A percentile compares a stretch with the other conserved stretches of the same genome.
phyloP scores from a whole-genome alignment of 257 asterid genomes.

The Primulina tabacum region DNA sequence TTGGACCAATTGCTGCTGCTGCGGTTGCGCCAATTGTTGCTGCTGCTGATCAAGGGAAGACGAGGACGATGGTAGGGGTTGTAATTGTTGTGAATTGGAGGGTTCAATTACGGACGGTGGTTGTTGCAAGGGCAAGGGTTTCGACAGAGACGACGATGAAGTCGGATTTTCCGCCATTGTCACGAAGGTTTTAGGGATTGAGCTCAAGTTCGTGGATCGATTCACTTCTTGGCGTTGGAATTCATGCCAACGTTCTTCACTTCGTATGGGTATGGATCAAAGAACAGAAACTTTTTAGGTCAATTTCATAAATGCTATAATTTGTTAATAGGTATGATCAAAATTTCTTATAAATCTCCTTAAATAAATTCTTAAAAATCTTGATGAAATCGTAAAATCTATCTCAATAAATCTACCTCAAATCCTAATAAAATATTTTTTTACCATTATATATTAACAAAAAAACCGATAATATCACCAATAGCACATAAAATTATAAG shows the following conservation, averaged over 20 bases:
- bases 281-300: too few relatives aligned
- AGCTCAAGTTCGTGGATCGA: background rate
- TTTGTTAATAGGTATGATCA: too few relatives aligned
- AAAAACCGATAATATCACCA: too few relatives aligned
- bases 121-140: constrained; percentile 48
- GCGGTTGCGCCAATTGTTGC: constrained; percentile 38
- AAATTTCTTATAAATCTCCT: too few relatives aligned
- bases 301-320: too few relatives aligned
- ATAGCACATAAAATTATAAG: too few relatives aligned
- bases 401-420: too few relatives aligned
- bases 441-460: too few relatives aligned
- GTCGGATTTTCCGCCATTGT: constrained; percentile 70
- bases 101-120: constrained; percentile 44
- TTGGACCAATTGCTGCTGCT: constrained; percentile 43
- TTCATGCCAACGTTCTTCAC: background rate
- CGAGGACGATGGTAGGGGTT: constrained; percentile 38
- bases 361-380: too few relatives aligned
- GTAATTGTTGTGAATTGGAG: constrained; percentile 51
- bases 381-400: too few relatives aligned
- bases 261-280: background rate
- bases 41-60: constrained; percentile 48
- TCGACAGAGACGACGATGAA: constrained; percentile 54
- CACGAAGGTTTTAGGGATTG: background rate
- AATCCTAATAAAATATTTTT: too few relatives aligned
- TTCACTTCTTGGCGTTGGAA: background rate